A percentile compares a stretch with the other conserved stretches of the same genome.
phyloP scores from a whole-genome alignment of 306 rosid genomes.

The Mimosa pudica region DNA sequence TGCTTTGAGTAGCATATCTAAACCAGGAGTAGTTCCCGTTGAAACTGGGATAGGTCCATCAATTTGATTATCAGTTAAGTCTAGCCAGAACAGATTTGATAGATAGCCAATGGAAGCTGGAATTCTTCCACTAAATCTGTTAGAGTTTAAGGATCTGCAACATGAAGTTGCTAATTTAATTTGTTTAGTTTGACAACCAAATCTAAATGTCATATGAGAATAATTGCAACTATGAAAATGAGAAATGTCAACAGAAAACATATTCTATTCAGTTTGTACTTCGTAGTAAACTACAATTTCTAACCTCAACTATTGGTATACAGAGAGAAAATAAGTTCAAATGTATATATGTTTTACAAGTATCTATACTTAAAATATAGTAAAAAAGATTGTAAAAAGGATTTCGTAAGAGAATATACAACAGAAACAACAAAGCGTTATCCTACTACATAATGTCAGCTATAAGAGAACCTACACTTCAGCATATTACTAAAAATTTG shows the following conservation, averaged over 20 bases:
- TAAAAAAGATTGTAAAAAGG: neutral
- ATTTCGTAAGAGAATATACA: neutral
- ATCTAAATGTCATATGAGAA: no score
- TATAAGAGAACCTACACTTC: no score
- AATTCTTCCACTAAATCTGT: conserved; percentile 36
- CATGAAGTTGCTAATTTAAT: conserved; percentile 15
- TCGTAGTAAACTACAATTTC: no score
- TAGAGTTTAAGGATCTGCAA: conserved; percentile 46
- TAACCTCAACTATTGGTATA: neutral
- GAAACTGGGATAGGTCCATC: conserved; percentile 42
- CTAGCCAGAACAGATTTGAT: conserved; percentile 42
- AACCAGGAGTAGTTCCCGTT: conserved; percentile 31
- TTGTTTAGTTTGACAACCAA: neutral
- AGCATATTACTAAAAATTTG: neutral
- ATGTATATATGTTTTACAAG: neutral
- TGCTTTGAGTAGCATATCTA: conserved; percentile 35
- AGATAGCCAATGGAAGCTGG: conserved; percentile 40
- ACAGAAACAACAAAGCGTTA: no score
- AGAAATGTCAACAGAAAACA: no score
- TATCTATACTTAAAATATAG: no score
- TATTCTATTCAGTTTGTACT: no score
- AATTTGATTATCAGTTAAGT: conserved; percentile 43
- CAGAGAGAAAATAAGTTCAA: neutral
- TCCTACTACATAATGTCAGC: no score
- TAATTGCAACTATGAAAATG: no score